phyloP scores from a whole-genome alignment of 2,329 filamentous ascomycete genomes.

The Trichoderma sp. region DNA sequence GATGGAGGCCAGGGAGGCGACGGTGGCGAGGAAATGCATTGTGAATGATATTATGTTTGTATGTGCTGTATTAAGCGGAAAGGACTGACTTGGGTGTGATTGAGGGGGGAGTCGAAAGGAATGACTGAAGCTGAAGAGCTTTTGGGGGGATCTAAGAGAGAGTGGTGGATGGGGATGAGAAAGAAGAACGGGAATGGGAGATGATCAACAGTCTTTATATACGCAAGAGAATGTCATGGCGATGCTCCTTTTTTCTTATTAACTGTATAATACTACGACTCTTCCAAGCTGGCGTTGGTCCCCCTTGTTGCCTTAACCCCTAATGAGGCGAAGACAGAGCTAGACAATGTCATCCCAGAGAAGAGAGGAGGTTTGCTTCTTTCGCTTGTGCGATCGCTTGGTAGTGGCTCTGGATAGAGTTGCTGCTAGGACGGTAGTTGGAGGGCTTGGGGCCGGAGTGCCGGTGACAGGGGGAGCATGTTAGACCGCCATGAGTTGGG shows the following conservation, averaged over 20 bases:
- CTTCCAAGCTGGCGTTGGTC: too few species aligned
- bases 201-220: constrained; percentile 6
- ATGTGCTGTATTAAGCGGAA: background rate
- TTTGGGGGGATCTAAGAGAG: background rate
- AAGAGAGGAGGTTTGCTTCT: background rate
- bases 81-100: background rate
- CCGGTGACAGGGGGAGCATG: background rate
- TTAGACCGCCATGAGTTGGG: background rate
- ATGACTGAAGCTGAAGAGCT: background rate
- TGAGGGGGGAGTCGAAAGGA: background rate
- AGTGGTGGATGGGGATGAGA: background rate
- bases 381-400: background rate
- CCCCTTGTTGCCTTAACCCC: background rate
- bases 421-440: background rate
- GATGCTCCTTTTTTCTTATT: background rate
- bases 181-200: background rate
- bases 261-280: background rate
- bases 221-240: background rate
- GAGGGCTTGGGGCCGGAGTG: background rate
- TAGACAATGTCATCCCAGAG: background rate
- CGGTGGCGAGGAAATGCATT: constrained; percentile 34
- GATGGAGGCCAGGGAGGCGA: constrained; percentile 28
- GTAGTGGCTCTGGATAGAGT: background rate
- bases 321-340: background rate
- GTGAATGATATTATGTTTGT: constrained; percentile 14